Evolutionary conservation across 2,329 filamentous ascomycete species (phyloP).

Genomic region (Alternaria incomplexa): DNA sequence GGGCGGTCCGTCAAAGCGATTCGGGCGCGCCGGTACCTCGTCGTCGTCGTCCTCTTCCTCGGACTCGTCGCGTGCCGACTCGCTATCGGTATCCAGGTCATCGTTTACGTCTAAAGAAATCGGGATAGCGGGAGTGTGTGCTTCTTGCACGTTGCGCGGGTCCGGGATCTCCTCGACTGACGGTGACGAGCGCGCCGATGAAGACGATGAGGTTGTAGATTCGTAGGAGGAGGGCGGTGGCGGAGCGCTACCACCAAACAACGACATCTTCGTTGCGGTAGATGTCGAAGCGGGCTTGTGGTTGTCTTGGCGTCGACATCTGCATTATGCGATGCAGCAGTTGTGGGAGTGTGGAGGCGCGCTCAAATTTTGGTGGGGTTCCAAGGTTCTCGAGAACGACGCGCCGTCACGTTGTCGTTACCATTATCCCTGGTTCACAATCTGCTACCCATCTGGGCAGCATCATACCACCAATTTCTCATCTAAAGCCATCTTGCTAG

Average conservation of each 20-base stretch:
- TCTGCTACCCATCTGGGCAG: not conserved
- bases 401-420: slow-evolving; percentile 22
- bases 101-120: slow-evolving; percentile 11
- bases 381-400: slow-evolving; percentile 14
- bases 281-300: slow-evolving; percentile 17
- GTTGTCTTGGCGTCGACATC: not conserved
- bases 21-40: slow-evolving; percentile 55
- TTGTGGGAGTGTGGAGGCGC: slow-evolving; percentile 6
- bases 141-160: slow-evolving; percentile 14
- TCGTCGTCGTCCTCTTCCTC: slow-evolving; percentile 10
- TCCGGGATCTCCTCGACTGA: slow-evolving; percentile 1
- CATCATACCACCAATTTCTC: not conserved
- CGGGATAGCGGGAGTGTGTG: slow-evolving; percentile 5
- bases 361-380: slow-evolving; percentile 12
- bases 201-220: slow-evolving; percentile 11
- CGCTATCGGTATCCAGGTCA: slow-evolving; percentile 25
- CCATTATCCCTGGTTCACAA: not conserved
- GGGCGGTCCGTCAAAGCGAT: slow-evolving; percentile 72
- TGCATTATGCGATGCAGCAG: slow-evolving; percentile 3
- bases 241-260: slow-evolving; percentile 40
- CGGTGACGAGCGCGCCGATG: slow-evolving; percentile 10
- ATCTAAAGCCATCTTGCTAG: not conserved
- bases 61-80: slow-evolving; percentile 10
- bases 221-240: slow-evolving; percentile 19
- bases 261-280: slow-evolving; percentile 44